Conservation (phyloP, 1,139 yeast genomes). For the Yamadazyma songkhlaensis region DNA sequence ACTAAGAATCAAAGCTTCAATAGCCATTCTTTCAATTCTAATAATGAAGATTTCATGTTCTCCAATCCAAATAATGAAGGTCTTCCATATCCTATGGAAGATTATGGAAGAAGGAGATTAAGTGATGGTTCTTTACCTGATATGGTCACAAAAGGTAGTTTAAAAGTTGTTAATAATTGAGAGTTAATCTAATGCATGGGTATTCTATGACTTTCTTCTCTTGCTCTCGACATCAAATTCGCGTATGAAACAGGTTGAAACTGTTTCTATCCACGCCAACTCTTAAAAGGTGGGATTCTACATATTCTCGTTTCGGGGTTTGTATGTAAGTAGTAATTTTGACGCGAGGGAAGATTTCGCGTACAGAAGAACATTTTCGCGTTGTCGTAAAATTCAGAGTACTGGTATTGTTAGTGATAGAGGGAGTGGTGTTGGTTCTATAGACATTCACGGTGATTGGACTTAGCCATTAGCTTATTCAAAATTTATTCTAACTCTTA, state of each 20-base stretch:
- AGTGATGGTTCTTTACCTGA: conserved; percentile 75
- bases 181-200: conserved; percentile 15
- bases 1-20: conserved; percentile 17
- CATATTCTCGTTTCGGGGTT: too few relatives aligned
- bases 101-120: conserved; percentile 50
- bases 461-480: too few relatives aligned
- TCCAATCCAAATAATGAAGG: conserved; percentile 16
- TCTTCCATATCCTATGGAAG: conserved; percentile 20
- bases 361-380: background rate
- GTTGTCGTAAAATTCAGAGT: too few relatives aligned
- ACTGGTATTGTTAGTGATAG: too few relatives aligned
- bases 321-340: background rate
- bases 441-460: too few relatives aligned
- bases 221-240: too few relatives aligned
- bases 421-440: too few relatives aligned
- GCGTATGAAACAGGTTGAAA: too few relatives aligned
- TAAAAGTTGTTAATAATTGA: conserved; percentile 43
- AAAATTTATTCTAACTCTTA: too few relatives aligned
- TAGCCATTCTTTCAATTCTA: conserved; percentile 24
- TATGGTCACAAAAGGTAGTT: conserved; percentile 46
- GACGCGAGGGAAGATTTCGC: conserved; percentile 1
- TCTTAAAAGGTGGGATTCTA: too few relatives aligned
- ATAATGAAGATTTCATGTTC: conserved; percentile 21
- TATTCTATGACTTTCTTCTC: background rate
- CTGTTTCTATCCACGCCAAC: too few relatives aligned